Evolutionary conservation across 805 yeast species (phyloP).

Genomic region (Priceomyces carsonii): DNA sequence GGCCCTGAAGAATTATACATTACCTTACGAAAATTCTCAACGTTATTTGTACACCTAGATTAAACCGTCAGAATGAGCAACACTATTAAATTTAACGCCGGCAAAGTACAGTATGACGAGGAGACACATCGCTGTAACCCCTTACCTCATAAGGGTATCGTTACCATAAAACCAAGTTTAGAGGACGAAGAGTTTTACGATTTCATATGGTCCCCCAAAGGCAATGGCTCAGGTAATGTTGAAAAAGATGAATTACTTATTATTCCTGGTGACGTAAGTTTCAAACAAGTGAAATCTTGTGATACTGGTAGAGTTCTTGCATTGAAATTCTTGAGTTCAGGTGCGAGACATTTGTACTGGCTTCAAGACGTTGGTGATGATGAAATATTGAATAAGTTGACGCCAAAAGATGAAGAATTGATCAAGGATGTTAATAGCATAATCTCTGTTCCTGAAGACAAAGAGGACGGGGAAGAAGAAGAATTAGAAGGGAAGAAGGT

Average conservation of each 20-base stretch:
- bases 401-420: conserved; percentile 56
- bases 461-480: conserved; percentile 23
- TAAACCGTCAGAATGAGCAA: conserved; percentile 19
- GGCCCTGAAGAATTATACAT: too few relatives aligned
- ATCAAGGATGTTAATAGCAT: conserved; percentile 48
- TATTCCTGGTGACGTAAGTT: conserved; percentile 83
- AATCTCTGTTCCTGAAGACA: conserved; percentile 39
- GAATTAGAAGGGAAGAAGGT: conserved; percentile 4
- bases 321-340: conserved; percentile 61
- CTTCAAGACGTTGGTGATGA: conserved; percentile 73
- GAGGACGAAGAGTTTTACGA: conserved; percentile 75
- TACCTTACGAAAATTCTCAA: too few relatives aligned
- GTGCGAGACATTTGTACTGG: conserved; percentile 67
- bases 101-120: conserved; percentile 66
- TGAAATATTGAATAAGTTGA: conserved; percentile 56
- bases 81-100: conserved; percentile 70
- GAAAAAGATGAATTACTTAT: conserved; percentile 66
- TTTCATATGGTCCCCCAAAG: conserved; percentile 73
- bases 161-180: conserved; percentile 57
- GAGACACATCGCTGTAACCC: conserved; percentile 67
- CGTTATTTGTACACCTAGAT: too few relatives aligned
- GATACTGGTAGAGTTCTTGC: conserved; percentile 76
- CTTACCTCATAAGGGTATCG: conserved; percentile 65
- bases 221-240: conserved; percentile 38
- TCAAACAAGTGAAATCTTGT: conserved; percentile 69